Evolutionary conservation across 768 basidiomycete genomes (phyloP).

Genomic region (Floccularia luteovirens): DNA sequence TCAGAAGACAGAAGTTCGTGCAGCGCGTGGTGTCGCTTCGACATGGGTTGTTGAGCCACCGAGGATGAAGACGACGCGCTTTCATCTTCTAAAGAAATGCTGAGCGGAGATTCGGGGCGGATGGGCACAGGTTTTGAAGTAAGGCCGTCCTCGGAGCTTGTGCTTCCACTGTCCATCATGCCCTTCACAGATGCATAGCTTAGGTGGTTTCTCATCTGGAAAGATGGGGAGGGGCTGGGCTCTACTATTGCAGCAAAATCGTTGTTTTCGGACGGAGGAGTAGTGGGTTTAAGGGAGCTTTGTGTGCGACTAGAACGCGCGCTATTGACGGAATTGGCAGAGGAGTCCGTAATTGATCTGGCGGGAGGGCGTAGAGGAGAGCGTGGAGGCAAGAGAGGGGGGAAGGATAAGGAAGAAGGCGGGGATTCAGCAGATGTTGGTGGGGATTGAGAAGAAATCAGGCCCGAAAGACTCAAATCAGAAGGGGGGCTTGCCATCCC

Average conservation of each 20-base stretch:
- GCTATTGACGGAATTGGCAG: conserved; percentile 10
- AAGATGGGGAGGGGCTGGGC: conserved; percentile 9
- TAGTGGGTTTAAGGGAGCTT: conserved; percentile 11
- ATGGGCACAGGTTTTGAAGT: conserved; percentile 14
- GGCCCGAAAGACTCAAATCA: conserved; percentile 18
- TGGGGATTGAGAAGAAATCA: conserved; percentile 16
- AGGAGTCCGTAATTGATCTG: conserved; percentile 14
- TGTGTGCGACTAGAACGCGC: conserved; percentile 5
- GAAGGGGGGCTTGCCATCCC: conserved; percentile 24
- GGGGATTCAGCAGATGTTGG: conserved; percentile 16
- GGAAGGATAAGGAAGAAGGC: no score
- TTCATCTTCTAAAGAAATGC: conserved; percentile 14
- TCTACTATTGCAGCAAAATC: conserved; percentile 18
- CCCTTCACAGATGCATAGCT: conserved; percentile 16
- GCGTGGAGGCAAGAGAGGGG: conserved; percentile 23
- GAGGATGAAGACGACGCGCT: conserved; percentile 14
- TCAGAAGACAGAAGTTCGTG: conserved; percentile 75
- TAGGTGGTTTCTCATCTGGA: conserved; percentile 18
- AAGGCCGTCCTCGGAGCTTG: conserved; percentile 9
- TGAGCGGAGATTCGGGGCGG: conserved; percentile 19
- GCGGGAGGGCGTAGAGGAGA: conserved; percentile 28
- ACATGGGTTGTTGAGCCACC: conserved; percentile 21
- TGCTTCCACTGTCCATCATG: conserved; percentile 15
- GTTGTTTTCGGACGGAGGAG: conserved; percentile 16
- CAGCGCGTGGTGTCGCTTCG: conserved; percentile 73